Evolutionary conservation across 202 grass and related monocot genomes (phyloP).

Genomic region (Setaria viridis): DNA sequence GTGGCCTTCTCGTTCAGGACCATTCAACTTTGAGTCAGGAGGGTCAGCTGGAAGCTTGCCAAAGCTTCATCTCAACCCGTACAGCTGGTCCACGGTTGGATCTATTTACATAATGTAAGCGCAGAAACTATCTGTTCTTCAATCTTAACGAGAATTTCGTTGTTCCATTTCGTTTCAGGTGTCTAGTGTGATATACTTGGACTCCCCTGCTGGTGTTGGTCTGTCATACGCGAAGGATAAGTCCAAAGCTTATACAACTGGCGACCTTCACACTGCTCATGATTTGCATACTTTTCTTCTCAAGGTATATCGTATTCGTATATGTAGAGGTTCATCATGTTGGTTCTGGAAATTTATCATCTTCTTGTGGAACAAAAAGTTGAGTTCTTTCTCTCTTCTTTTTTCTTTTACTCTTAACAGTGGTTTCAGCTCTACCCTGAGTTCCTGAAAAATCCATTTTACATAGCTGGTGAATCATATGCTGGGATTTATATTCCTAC

Average conservation of each 20-base stretch:
- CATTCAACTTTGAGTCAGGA: conserved; percentile 87
- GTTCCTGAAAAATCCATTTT: conserved; percentile 82
- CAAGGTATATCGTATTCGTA: conserved; percentile 51
- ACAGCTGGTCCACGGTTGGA: conserved; percentile 93
- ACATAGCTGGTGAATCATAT: conserved; percentile 93
- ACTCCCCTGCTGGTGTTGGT: conserved; percentile 92
- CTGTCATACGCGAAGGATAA: conserved; percentile 72
- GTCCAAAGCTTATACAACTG: conserved; percentile 72
- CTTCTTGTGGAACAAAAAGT: conserved; percentile 13
- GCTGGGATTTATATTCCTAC: conserved; percentile 92
- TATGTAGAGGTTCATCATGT: background rate
- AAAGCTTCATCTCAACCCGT: conserved; percentile 87
- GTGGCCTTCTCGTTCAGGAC: conserved; percentile 57
- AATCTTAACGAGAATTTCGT: background rate
- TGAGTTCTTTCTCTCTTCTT: background rate
- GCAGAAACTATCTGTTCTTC: background rate
- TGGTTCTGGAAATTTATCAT: background rate
- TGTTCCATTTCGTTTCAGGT: conserved; percentile 47
- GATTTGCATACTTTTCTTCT: conserved; percentile 92
- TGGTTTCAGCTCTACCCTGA: conserved; percentile 91
- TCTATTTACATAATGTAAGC: background rate
- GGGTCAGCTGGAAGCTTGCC: conserved; percentile 55
- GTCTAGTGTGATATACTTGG: conserved; percentile 95
- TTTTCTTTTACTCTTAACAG: conserved; percentile 43
- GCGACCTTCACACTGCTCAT: conserved; percentile 74